Base-by-base conservation (phyloP, 1,284 basidiomycete genomes). In the Rhodotorula sp. region DNA sequence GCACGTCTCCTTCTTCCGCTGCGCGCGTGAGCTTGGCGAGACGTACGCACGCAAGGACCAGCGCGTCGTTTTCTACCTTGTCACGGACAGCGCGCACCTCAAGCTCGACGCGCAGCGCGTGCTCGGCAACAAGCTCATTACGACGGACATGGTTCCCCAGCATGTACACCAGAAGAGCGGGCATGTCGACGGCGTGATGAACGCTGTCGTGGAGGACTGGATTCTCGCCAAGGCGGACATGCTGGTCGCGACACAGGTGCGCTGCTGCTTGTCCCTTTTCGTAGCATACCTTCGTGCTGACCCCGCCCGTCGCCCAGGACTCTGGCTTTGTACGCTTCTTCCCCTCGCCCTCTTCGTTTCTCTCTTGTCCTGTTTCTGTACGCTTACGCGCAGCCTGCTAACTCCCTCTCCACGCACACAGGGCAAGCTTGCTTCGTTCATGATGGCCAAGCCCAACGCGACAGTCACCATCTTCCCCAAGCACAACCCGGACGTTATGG, bases 391-490 rank as follows among this genome's bases (percentile, higher is more conserved):
- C 22, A n/a, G n/a, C n/a, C n/a, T n/a, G 15, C 53, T 25, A 8
- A 19, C 21, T 25, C 0, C 37, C 9, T 1, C 39, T 27, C 10
- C 25, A 27, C 27, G 7, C 13, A 15, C 41, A 25, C 64, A 70
- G 69, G 71, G 71, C 46, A 73, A 73, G 46, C 68, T 73, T 44
- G 71, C 71, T 22, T 51, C 60, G 0, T 73, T 73, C 65, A 70
- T 67, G 67, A 66, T 67, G 55, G 71, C 61, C 25, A 61, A 59
- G 29, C 65, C 69, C 50, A 66, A 73, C 29, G 51, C 65, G 39
- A 70, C 71, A 21, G 71, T 73, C 4, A 73, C 67, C 25, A 67
- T 73, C 59, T 70, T 73, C 48, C 71, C 71, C n/a, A 44, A 66
- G 15, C 59, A 57, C 68, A 69, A 73, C 48, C 67, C 68, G 41